Base-by-base conservation (phyloP, 257 asterid genomes). In the Jacaranda copaia region DNA sequence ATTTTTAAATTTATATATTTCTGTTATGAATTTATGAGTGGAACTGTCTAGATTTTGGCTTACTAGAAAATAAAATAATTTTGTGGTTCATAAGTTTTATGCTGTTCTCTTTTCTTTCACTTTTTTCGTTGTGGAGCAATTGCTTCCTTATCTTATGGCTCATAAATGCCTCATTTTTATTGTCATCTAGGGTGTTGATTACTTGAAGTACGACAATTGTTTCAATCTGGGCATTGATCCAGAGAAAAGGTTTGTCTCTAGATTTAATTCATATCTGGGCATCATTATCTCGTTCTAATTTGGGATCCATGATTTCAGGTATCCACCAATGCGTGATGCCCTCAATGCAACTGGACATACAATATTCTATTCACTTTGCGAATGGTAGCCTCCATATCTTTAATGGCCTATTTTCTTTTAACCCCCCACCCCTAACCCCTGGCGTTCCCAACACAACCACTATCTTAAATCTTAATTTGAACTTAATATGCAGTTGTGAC, bases 261-360 rank as follows among this genome's bases (percentile, higher is more conserved):
- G 53, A 68, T 53, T 76, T 61, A 42, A 72, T 40, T 61, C 46
- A 32, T 36, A 14, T 14, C 11, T 19, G 43, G 43, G 52, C 73
- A 40, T 78, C 56, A 42, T 20, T 75, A 46, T 70, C 70, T 38
- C 64, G 35, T 15, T 77, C 68, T 78, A 64, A 85, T 70, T 69
- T 38, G 18, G 55, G 53, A 19, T 61, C 16, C 18, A 58, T 43
- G 36, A 38, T 76, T 77, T 70, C 89, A 96, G 99, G 87, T 93
- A 93, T 84, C 99, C 99, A 38, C 97, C 96, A 35, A 96, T 96
- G 99, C 97, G 93, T 11, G 97, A 96, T 83, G 98, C 99, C 77
- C 89, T 96, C 72, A 95, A 96, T 84, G 92, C 85, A 56, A 93
- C 96, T 78, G 98, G 97, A 57, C 93, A 83, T 25, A 36, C 88